Evolutionary conservation across 768 basidiomycete genomes (phyloP), one percentile per base, ranked within the genome.

Genomic region (Trametes cinnabarina): DNA sequence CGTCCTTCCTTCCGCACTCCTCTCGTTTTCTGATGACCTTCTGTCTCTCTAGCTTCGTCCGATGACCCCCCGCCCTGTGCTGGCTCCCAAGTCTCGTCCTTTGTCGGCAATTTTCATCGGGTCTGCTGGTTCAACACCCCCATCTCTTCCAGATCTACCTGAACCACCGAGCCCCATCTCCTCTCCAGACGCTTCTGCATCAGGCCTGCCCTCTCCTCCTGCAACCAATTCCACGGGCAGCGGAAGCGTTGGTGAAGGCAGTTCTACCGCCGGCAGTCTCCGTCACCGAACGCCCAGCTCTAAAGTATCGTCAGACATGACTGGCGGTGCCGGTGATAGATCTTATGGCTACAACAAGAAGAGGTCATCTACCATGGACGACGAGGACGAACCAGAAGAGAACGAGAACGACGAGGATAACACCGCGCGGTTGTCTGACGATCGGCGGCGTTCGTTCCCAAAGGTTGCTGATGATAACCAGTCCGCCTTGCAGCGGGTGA

Each of bases 191-290:
- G 74, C 77, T 55, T 89, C 88, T 5, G 74, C 77, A 54, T 89
- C 88, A 4, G 90, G 90, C 6, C 70, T 92, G 5, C 90, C 91
- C 1, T 91, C 89, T 22, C 91, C 91, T 0, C 91, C 91, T 41
- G 90, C 88, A 25, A 90, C 91, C 19, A 92, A 91, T 68, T 92
- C 90, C 11, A 91, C 89, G 1, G 89, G 87, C 32, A 90, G 88
- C 69, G 87, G 88, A 35, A 89, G 88, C 65, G 85, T 82, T 4
- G 86, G 85, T 41, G 85, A 85, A 72, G 79, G 79, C 60, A 68
- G 68, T 49, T 66, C 70, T 5, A 69, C 69, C 58, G 70, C 72
- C 50, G 77, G 76, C 60, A 76, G 75, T 65, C 56, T 75, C 58
- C 74, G 77, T 51, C 61, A 63, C 53, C 61, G 67, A 67, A 49